Percentiles rank a stretch among this genome's conserved stretches.
Evolutionary conservation across 2,329 filamentous ascomycete species (phyloP).

Genomic region (Fusarium tjaetaba): DNA sequence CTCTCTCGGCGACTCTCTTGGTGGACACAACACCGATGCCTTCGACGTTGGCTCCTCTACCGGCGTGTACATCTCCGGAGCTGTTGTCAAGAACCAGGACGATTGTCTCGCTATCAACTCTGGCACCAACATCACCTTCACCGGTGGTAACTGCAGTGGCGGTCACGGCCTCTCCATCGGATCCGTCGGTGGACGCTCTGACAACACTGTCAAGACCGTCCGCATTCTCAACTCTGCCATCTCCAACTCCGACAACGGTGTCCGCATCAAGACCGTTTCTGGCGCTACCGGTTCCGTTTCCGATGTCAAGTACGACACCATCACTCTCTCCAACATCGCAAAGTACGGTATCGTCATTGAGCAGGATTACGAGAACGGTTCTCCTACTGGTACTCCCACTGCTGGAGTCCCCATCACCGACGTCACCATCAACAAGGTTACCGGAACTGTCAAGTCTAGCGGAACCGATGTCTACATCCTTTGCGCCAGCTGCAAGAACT

Average conservation of each 20-base stretch:
- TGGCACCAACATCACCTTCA: constrained; percentile 59
- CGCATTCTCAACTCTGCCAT: constrained; percentile 61
- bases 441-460: constrained; percentile 52
- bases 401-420: constrained; percentile 64
- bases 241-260: constrained; percentile 63
- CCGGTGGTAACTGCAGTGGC: constrained; percentile 54
- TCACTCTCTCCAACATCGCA: constrained; percentile 54
- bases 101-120: constrained; percentile 70
- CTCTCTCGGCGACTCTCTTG: constrained; percentile 48
- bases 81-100: constrained; percentile 68
- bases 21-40: constrained; percentile 65
- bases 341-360: constrained; percentile 54
- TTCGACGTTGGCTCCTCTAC: constrained; percentile 65
- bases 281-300: constrained; percentile 57
- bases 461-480: constrained; percentile 62
- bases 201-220: constrained; percentile 64
- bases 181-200: constrained; percentile 56
- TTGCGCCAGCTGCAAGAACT: constrained; percentile 61
- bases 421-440: constrained; percentile 55
- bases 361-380: constrained; percentile 61
- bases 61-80: constrained; percentile 61
- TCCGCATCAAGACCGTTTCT: constrained; percentile 60
- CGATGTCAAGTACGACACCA: constrained; percentile 55
- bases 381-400: constrained; percentile 56
- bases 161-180: constrained; percentile 57